Base-by-base conservation (phyloP, 257 asterid species). In the Lavandula angustifolia region DNA sequence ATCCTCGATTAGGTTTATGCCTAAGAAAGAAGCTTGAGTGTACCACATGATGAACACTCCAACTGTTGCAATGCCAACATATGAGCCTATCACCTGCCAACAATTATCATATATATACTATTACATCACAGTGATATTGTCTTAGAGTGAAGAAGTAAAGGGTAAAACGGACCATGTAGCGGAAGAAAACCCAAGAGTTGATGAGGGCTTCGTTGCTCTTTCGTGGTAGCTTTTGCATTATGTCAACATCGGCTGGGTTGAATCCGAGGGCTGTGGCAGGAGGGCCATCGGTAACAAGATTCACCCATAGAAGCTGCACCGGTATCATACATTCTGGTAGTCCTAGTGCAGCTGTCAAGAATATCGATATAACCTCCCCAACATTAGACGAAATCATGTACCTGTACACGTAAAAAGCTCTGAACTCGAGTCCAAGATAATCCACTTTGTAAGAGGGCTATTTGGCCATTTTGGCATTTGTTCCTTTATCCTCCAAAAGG, bases 251-350 rank as follows among this genome's bases (percentile, higher is more conserved):
- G 63, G 98, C 83, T 16, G 96, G 92, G 79, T 88, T 91, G 66
- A 91, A 88, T 56, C 98, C 98, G 9, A 91, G 89, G 60, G 98
- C 96, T 5, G 95, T 88, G 4, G 98, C 96, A 3, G 98, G 98
- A 35, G 98, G 98, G n/a, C 98, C 98, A 76, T 91, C 98, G 1
- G 96, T 88, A 3, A 88, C 98, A 68, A 91, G 77, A 76, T 91
- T 88, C 60, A 91, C 96, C 98, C 98, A 91, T 42, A 91, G 83
- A 67, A 91, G 79, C 85, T 91, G 96, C 67, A 91, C 98, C 0
- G 95, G 94, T 59, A 85, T 84, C 96, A 91, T 65, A 60, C 96
- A 86, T 73, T 91, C 96, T 13, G 96, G 96, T 76, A 91, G 75
- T 22, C 96, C 95, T 1, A 91, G 81, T 9, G 91, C 94, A 61